Evolutionary conservation across 1,284 basidiomycete genomes (phyloP), one percentile per base, ranked within the genome.

Genomic region (Grifola frondosa): DNA sequence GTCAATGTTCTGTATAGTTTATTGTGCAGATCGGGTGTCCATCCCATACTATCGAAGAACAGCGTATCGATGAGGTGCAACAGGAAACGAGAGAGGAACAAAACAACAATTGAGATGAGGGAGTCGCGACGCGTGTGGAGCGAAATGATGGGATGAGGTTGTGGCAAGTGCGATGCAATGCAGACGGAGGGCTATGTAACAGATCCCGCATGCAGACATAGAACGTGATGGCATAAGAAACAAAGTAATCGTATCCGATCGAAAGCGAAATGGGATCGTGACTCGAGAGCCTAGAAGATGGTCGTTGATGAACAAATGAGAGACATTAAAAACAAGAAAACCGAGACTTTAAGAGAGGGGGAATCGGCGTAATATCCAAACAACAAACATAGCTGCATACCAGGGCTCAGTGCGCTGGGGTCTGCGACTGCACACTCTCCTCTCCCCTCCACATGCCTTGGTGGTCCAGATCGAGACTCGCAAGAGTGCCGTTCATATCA

Each of bases 401-500:
- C 40, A 26, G 15, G 22, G 29, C 30, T 57, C 53, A 61, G 12
- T 54, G 50, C 30, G 58, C 52, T 34, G 47, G 32, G 32, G 48
- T 47, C 35, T 45, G 49, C 38, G 49, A 40, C 42, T 56, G 53
- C 16, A 49, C 50, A 48, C 53, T 50, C 37, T 48, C 54, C n/a
- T 30, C 9, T 37, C 47, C 15, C 35, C 46, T 56, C 52, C 52
- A 57, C 38, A 47, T 44, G 15, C 24, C 42, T 28, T 56, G 54
- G 37, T 58, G 54, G 56, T 82, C 82, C 44, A 88, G 64, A 50
- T 86, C 74, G 19, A 89, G 75, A 54, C 80, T 85, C 20, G 84
- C 81, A 23, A 89, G 70, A n/a, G 81, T 87, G 16, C 83, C 81
- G 53, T 86, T 88, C 35, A 89, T 63, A 62, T 88, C 85, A 28